Percentiles rank a stretch among this genome's conserved stretches.
These are phyloP conservation scores for Xylaria hypoxylon DNA, from an alignment of 2,329 filamentous ascomycete species.

Conservation along the genomic window DNA sequence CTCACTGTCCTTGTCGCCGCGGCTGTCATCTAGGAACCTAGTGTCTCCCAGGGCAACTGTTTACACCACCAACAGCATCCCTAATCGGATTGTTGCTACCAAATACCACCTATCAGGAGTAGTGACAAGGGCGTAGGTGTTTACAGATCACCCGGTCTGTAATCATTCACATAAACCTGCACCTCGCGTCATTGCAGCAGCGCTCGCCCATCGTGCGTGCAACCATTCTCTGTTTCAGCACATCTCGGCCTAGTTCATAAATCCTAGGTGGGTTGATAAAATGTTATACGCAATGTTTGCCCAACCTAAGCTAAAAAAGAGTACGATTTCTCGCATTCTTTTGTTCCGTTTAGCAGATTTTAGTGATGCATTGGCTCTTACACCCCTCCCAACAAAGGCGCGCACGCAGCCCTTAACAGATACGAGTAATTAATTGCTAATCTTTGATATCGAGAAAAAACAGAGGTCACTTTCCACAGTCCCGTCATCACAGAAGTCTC, in stretches of 20 bases:
- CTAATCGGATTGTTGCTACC: not conserved
- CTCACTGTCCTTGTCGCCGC: not conserved
- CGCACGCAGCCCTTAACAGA: not conserved
- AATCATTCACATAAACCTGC: not conserved
- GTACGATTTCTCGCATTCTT: constrained; percentile 18
- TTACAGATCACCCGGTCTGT: not conserved
- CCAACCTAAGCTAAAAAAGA: constrained; percentile 23
- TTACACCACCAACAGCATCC: not conserved
- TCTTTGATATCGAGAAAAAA: constrained; percentile 9
- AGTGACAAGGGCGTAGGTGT: not conserved
- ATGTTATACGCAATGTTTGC: constrained; percentile 15
- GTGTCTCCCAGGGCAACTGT: constrained; percentile 9
- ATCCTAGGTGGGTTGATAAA: not conserved
- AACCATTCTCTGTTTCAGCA: not conserved
- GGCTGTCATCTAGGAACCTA: not conserved
- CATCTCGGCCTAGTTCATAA: not conserved
- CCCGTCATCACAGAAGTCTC: constrained; percentile 16
- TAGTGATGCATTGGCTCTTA: not conserved
- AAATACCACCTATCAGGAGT: not conserved
- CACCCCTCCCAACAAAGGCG: not conserved
- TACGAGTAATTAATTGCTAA: constrained; percentile 12
- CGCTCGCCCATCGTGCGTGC: not conserved
- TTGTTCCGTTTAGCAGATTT: not conserved
- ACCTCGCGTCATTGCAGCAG: not conserved
- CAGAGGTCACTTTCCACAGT: constrained; percentile 36